A percentile compares a stretch with the other conserved stretches of the same genome.
phyloP scores from a whole-genome alignment of 1,284 basidiomycete genomes.

The Trametes versicolor region DNA sequence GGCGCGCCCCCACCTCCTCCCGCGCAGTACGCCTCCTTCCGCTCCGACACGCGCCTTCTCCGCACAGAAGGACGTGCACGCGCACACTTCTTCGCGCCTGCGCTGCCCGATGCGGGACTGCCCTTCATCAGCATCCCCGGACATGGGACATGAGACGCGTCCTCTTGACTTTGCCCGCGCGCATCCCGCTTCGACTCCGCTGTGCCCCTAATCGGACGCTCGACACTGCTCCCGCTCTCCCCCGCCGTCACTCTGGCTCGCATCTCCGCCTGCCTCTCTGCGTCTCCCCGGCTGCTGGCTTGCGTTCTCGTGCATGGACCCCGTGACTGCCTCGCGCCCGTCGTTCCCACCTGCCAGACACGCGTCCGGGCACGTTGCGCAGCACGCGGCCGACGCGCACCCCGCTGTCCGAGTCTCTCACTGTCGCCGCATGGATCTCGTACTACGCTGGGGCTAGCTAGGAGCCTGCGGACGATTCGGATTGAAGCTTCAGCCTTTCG shows the following conservation, averaged over 20 bases:
- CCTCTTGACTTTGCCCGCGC: conserved; percentile 8
- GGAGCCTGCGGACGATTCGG: conserved; percentile 10
- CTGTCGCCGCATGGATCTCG: not conserved
- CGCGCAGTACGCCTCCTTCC: conserved; percentile 8
- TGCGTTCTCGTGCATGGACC: not conserved
- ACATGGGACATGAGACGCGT: conserved; percentile 4
- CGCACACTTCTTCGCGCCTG: conserved; percentile 12
- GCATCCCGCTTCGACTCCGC: not conserved
- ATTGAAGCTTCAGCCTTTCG: conserved; percentile 14
- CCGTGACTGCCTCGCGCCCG: conserved; percentile 10
- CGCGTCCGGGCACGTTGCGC: conserved; percentile 19
- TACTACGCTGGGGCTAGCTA: conserved; percentile 2
- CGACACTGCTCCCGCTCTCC: conserved; percentile 11
- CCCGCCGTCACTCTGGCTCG: not conserved
- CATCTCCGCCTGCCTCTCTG: not conserved
- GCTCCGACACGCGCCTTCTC: conserved; percentile 24
- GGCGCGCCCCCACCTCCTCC: conserved; percentile 14
- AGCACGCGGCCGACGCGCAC: conserved; percentile 10
- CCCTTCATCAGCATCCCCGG: conserved; percentile 8
- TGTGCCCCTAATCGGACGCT: conserved; percentile 1
- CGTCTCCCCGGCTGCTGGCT: not conserved
- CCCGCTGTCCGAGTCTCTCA: not conserved
- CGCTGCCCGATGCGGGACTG: conserved; percentile 14
- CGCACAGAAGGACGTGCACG: conserved; percentile 7
- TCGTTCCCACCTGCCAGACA: conserved; percentile 10